Base-by-base conservation (phyloP, 495 filamentous ascomycete species). In the Hypoxylon lenormandii region DNA sequence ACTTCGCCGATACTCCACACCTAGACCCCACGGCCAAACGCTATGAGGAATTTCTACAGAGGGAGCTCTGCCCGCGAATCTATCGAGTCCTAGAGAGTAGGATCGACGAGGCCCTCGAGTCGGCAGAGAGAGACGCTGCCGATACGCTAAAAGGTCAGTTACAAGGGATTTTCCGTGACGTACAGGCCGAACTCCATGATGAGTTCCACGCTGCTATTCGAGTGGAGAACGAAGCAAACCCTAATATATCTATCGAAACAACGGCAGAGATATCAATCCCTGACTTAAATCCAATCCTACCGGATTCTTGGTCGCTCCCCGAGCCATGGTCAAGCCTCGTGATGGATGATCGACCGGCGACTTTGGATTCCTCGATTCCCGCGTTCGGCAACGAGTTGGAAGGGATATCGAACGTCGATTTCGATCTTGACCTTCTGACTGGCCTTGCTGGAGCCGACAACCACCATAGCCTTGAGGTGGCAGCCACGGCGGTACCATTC, bases 401-500 rank as follows among this genome's bases (percentile, higher is more conserved):
- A 3, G 37, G 18, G 6, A 10, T 50, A 30, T 18, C 42, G n/a
- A 47, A 15, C 18, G 7, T 48, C 28, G 22, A 12, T 6, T 21
- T 45, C 1, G 28, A 22, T 19, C 38, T 48, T 8, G 30, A 42
- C 19, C 5, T 19, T 51, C 13, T 37, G 19, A 4, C 15, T 26
- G n/a, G 8, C 3, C 19, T 36, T 19, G 4, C 28, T 43, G 30
- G 6, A 16, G 15, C n/a, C 10, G 19, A 46, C 18, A 33, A 8
- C 3, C 11, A 42, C n/a, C 10, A 26, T 6, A 23, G 21, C 8
- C 7, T 15, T 3, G 1, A 30, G 48, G 13, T 16, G 23, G 8
- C 94, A 90, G 81, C 30, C 30, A 8, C 90, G 72, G 81, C 76
- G 63, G 86, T 87, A 64, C 89, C 89, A 46, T 97, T 97, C 80